These are phyloP conservation scores for Botrytis pseudocinerea DNA, from an alignment of 2,329 filamentous ascomycete genomes.

Conservation along the genomic window DNA sequence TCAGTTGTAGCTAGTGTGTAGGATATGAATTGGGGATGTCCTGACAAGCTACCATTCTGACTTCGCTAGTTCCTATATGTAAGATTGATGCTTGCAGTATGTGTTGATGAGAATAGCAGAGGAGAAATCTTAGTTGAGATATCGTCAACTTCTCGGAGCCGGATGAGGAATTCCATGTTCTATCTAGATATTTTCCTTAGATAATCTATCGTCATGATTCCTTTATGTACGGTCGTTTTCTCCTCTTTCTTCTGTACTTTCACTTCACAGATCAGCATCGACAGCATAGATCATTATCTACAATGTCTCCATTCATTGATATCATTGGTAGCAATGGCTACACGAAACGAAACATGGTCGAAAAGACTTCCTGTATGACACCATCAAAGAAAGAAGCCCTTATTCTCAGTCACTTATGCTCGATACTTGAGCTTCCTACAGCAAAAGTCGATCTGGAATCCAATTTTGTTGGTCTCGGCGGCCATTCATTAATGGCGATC, in stretches of 20 bases:
- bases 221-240: constrained; percentile 17
- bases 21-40: background rate
- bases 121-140: constrained; percentile 5
- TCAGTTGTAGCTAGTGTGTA: background rate
- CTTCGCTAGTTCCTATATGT: background rate
- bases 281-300: constrained; percentile 8
- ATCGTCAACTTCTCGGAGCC: constrained; percentile 10
- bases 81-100: background rate
- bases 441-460: background rate
- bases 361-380: background rate
- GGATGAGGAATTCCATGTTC: background rate
- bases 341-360: constrained; percentile 8
- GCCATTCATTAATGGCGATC: constrained; percentile 50
- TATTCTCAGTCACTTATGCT: constrained; percentile 7
- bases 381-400: constrained; percentile 19
- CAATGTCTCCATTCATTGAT: constrained; percentile 20
- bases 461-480: constrained; percentile 49
- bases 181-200: background rate
- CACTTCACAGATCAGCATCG: constrained; percentile 9
- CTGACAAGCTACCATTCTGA: background rate
- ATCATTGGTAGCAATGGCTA: constrained; percentile 1
- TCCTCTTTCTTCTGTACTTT: constrained; percentile 1
- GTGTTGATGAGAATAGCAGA: background rate
- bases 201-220: background rate
- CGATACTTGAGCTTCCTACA: background rate